Conservation (phyloP, 176 grass and related monocot species). For the Urochloa ruziziensis region DNA sequence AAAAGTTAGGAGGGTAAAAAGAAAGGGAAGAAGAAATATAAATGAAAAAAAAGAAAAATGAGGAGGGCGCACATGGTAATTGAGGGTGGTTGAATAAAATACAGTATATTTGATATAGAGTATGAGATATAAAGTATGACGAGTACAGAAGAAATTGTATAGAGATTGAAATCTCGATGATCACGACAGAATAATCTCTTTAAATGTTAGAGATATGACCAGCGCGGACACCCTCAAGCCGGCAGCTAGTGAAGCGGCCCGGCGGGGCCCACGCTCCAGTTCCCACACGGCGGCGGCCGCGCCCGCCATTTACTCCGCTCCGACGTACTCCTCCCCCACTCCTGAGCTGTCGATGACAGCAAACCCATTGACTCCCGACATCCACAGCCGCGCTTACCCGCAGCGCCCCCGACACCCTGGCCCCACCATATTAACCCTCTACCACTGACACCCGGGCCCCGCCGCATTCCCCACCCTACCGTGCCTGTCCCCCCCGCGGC, state of each 20-base stretch:
- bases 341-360: constrained; percentile 40
- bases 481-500: neutral
- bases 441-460: constrained; percentile 15
- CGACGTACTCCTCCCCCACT: neutral
- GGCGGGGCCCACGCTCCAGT: neutral
- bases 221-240: no score
- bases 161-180: no score
- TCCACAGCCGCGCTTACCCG: neutral
- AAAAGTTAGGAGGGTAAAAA: no score
- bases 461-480: neutral
- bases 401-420: neutral
- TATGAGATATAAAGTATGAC: no score
- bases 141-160: no score
- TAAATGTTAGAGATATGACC: no score
- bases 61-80: no score
- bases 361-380: constrained; percentile 34
- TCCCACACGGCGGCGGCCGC: constrained; percentile 33
- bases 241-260: neutral
- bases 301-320: constrained; percentile 31
- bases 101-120: no score
- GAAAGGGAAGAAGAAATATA: no score
- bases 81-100: no score
- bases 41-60: no score
- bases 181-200: no score
- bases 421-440: neutral